Percentiles rank a stretch among this genome's conserved stretches.
phyloP scores from a whole-genome alignment of 306 rosid genomes.

The Heteromeles arbutifolia region DNA sequence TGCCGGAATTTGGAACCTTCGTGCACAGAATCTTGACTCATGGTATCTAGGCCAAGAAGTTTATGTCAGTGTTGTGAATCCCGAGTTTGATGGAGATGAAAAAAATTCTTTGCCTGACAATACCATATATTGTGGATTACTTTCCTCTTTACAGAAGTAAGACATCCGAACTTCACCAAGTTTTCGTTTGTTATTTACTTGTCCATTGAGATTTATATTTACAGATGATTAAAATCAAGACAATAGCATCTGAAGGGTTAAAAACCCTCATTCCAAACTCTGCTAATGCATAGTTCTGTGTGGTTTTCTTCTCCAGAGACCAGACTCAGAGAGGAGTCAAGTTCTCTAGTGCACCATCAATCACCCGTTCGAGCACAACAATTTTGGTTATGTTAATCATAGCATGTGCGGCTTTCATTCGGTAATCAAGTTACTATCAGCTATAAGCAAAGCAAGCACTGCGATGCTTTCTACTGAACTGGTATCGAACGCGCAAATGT shows the following conservation, averaged over 20 bases:
- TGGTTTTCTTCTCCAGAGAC: conserved; percentile 51
- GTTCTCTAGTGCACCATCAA: conserved; percentile 46
- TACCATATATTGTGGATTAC: conserved; percentile 76
- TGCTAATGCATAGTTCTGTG: not conserved
- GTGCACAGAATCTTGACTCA: conserved; percentile 75
- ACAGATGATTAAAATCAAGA: not conserved
- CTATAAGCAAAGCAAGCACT: not conserved
- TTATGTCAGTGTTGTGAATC: conserved; percentile 62
- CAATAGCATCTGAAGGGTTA: not conserved
- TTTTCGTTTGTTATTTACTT: not conserved
- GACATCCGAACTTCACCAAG: conserved; percentile 6
- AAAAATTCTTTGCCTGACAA: conserved; percentile 48
- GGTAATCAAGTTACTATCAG: conserved; percentile 9
- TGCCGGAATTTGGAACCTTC: conserved; percentile 90
- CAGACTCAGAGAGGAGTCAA: conserved; percentile 77
- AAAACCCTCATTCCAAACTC: not conserved
- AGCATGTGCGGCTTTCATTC: conserved; percentile 25
- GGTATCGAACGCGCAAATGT: not conserved
- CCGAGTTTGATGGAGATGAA: conserved; percentile 48
- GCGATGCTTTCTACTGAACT: not conserved
- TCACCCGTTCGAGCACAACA: conserved; percentile 17
- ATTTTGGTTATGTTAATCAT: conserved; percentile 33
- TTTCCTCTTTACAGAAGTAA: conserved; percentile 81
- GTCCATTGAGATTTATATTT: not conserved
- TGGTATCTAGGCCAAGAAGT: conserved; percentile 91